phyloP scores from a whole-genome alignment of 2,329 filamentous ascomycete genomes.

The Beauveria sp. region DNA sequence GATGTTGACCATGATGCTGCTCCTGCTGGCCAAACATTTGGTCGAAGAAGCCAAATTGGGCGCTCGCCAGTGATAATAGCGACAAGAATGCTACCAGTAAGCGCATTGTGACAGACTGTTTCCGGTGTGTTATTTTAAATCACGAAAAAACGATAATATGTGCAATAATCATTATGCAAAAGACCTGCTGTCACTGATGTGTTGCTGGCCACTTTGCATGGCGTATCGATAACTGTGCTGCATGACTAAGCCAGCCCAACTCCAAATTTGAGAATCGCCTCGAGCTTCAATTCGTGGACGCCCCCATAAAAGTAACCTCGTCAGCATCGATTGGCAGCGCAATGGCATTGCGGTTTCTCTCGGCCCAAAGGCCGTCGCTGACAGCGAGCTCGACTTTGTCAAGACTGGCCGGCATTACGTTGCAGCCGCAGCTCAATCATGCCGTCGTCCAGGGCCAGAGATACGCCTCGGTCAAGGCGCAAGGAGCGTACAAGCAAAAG shows the following conservation, averaged over 20 bases:
- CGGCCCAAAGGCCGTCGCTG: conserved; percentile 39
- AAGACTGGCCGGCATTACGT: conserved; percentile 16
- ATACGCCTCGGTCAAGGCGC: conserved; percentile 53
- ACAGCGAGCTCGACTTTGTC: conserved; percentile 29
- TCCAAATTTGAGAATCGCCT: conserved; percentile 11
- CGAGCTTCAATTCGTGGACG: conserved; percentile 16
- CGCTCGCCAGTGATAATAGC: conserved; percentile 53
- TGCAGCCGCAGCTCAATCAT: conserved; percentile 28
- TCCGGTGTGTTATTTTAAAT: conserved; percentile 23
- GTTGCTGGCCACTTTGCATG: conserved; percentile 15
- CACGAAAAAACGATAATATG: neutral
- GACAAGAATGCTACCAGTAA: conserved; percentile 44
- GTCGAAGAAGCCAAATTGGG: conserved; percentile 94
- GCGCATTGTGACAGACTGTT: conserved; percentile 12
- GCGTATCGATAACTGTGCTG: conserved; percentile 16
- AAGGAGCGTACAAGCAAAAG: conserved; percentile 60
- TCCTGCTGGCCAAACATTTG: conserved; percentile 75
- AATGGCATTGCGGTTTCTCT: conserved; percentile 38
- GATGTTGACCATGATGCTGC: conserved; percentile 35
- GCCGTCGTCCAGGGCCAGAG: conserved; percentile 41
- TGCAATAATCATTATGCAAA: neutral
- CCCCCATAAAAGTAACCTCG: conserved; percentile 28
- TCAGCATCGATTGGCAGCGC: conserved; percentile 13
- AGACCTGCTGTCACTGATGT: conserved; percentile 4
- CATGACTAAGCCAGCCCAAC: conserved; percentile 12